Evolutionary conservation across 345 rosid species (phyloP).

Genomic region (Iberis pinnata): DNA sequence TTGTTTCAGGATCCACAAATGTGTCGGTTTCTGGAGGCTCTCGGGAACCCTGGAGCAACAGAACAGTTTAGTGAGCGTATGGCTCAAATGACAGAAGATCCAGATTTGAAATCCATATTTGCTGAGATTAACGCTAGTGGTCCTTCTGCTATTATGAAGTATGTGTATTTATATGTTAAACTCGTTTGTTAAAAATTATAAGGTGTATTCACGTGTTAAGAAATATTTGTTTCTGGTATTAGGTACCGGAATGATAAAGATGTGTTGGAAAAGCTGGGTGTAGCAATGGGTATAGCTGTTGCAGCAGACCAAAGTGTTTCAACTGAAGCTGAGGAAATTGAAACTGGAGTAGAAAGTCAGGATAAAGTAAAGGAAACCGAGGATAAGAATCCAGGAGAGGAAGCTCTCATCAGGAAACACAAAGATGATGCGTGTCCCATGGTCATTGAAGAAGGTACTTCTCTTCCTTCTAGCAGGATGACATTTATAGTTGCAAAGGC

Average conservation of each 20-base stretch:
- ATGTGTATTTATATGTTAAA: neutral
- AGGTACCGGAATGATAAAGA: slow-evolving; percentile 98
- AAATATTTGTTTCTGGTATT: neutral
- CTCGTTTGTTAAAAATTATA: no score
- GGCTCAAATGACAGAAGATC: slow-evolving; percentile 70
- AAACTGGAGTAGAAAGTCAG: slow-evolving; percentile 12
- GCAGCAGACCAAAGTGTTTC: slow-evolving; percentile 38
- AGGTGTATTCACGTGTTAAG: neutral
- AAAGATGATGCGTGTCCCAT: slow-evolving; percentile 25
- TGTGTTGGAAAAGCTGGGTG: slow-evolving; percentile 78
- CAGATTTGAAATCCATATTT: slow-evolving; percentile 66
- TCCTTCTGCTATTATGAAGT: slow-evolving; percentile 95
- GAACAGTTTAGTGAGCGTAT: slow-evolving; percentile 81
- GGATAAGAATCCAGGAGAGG: slow-evolving; percentile 16
- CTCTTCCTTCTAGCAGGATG: slow-evolving; percentile 12
- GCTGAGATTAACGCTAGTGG: slow-evolving; percentile 85
- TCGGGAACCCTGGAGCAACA: slow-evolving; percentile 61
- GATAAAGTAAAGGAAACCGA: slow-evolving; percentile 15
- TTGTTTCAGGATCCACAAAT: slow-evolving; percentile 70
- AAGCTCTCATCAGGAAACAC: slow-evolving; percentile 4
- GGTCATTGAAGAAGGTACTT: slow-evolving; percentile 19
- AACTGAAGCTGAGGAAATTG: slow-evolving; percentile 38
- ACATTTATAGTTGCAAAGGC: slow-evolving; percentile 14
- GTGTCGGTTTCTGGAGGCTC: slow-evolving; percentile 78
- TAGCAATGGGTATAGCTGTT: slow-evolving; percentile 89